A percentile compares a stretch with the other conserved stretches of the same genome.
Evolutionary conservation across 1,284 basidiomycete genomes (phyloP).

Genomic region (Apiotrichum siamense): DNA sequence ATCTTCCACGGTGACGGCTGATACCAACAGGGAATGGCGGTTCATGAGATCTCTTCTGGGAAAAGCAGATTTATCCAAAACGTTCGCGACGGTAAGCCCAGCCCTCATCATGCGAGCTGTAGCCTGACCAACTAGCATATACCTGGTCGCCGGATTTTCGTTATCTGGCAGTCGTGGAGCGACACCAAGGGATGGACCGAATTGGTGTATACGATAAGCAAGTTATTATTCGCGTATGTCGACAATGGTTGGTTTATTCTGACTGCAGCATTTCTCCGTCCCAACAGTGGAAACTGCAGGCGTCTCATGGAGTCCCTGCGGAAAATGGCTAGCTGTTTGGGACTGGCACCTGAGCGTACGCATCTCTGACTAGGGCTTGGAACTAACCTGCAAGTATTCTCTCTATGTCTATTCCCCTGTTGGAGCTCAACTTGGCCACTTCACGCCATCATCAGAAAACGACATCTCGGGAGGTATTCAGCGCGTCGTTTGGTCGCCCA

Average conservation of each 20-base stretch:
- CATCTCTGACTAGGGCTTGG: background rate
- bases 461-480: constrained; percentile 53
- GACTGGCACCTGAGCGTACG: constrained; percentile 71
- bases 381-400: constrained; percentile 62
- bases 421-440: constrained; percentile 64
- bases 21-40: constrained; percentile 64
- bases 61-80: constrained; percentile 47
- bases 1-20: background rate
- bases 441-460: constrained; percentile 42
- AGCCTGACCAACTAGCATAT: constrained; percentile 50
- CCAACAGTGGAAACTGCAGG: constrained; percentile 68
- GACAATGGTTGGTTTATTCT: background rate
- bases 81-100: background rate
- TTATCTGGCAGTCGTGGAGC: constrained; percentile 73
- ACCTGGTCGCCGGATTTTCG: constrained; percentile 69
- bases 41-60: constrained; percentile 70
- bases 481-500: constrained; percentile 69
- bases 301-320: constrained; percentile 72
- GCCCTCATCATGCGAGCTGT: background rate
- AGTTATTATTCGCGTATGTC: constrained; percentile 64
- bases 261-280: constrained; percentile 66
- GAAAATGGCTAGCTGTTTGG: constrained; percentile 72
- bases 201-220: constrained; percentile 74
- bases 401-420: constrained; percentile 66
- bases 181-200: constrained; percentile 77